Base-by-base conservation (phyloP, 495 filamentous ascomycete species). In the Penicillium soppii region DNA sequence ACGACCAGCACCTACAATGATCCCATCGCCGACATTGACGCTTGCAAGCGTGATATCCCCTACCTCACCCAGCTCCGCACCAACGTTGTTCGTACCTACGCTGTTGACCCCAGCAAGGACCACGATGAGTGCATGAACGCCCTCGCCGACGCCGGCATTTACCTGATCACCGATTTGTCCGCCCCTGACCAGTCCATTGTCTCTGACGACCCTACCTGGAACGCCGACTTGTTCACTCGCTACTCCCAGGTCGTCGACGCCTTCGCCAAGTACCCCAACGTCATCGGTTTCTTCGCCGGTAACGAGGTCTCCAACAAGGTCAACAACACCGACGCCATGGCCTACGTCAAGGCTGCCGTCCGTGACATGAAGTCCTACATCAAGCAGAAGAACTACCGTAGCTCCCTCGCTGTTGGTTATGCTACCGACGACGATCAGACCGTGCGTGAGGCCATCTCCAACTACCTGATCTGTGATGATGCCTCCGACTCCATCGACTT, bases 351-450 rank as follows among this genome's bases (percentile, higher is more conserved):
- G 80, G 95, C 92, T 54, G 95, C 95, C 39, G 91, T 96, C 29
- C 91, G 94, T 67, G 92, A 97, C 66, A 88, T 83, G 74, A 98
- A 98, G 82, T 78, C 84, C 39, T 96, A 98, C 74, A 96, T 98
- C 76, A 85, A 85, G 67, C 58, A 73, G 37, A 86, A 90, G 72
- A 79, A 80, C 58, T 89, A 95, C 66, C 80, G 92, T 38, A 42
- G 46, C 43, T 63, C 68, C 19, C 86, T 96, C 65, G 87, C 87
- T 61, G 85, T 98, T 43, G 95, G 94, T 45, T 98, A 97, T 74
- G 92, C 95, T 42, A 91, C 92, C 65, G 94, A 95, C 66, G 94
- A 98, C 59, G 89, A 96, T 61, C 70, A 83, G 9, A 77, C 80
- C 7, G 95, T 96, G 59, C 90, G 95, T 63, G 73, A 70, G 39